Evolutionary conservation across 768 basidiomycete genomes (phyloP).

Genomic region (Dacryopinax primogenitus): DNA sequence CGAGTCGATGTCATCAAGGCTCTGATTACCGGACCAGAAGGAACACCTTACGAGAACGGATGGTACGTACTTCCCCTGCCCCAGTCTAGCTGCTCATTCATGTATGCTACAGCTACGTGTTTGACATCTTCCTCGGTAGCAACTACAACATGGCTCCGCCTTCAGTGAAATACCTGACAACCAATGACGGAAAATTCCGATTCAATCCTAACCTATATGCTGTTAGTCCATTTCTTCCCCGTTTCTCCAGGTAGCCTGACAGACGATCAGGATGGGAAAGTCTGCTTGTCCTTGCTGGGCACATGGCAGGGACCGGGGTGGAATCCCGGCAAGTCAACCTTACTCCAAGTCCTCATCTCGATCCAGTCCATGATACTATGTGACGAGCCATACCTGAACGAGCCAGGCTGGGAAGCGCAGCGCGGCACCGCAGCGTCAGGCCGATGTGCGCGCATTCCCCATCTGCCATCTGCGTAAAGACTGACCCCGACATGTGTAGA

Average conservation of each 20-base stretch:
- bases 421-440: conserved; percentile 62
- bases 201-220: conserved; percentile 95
- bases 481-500: conserved; percentile 34
- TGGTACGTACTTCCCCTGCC: conserved; percentile 40
- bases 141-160: conserved; percentile 84
- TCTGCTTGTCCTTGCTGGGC: conserved; percentile 79
- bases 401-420: conserved; percentile 72
- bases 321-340: conserved; percentile 77
- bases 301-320: conserved; percentile 93
- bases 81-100: conserved; percentile 8
- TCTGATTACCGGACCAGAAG: conserved; percentile 79
- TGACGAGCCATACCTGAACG: conserved; percentile 87
- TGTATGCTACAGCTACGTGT: conserved; percentile 40
- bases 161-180: conserved; percentile 59
- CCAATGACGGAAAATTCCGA: conserved; percentile 74
- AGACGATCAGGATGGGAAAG: conserved; percentile 66
- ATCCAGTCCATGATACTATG: conserved; percentile 95
- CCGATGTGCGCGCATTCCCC: conserved; percentile 43
- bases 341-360: conserved; percentile 68
- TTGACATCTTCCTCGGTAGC: conserved; percentile 86
- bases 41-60: conserved; percentile 87
- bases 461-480: not conserved
- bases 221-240: conserved; percentile 33
- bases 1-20: conserved; percentile 87
- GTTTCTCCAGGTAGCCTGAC: not conserved